Conservation (phyloP, 2,329 filamentous ascomycete genomes). For the Orbilia quercus region DNA sequence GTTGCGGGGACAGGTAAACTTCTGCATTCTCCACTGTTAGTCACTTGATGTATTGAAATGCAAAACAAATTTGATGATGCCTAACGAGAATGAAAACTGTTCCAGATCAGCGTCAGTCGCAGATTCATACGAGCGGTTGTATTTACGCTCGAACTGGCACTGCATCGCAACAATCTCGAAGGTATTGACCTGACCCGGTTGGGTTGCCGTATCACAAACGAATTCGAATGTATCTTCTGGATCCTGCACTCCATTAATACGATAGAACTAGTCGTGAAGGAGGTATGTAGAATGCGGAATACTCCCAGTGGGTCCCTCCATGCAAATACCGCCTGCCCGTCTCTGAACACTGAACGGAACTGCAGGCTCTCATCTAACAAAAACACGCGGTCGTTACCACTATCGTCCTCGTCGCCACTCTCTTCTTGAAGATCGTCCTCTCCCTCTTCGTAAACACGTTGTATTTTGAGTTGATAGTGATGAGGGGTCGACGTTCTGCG, state of each 20-base stretch:
- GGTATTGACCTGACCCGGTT: constrained; percentile 76
- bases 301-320: constrained; percentile 91
- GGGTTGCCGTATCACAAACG: constrained; percentile 82
- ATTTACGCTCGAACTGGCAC: constrained; percentile 98
- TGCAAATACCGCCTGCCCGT: constrained; percentile 86
- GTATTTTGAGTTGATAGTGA: constrained; percentile 96
- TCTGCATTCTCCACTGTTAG: not conserved
- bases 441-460: constrained; percentile 96
- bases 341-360: constrained; percentile 83
- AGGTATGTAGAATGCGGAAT: constrained; percentile 12
- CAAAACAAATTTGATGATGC: not conserved
- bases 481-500: constrained; percentile 93
- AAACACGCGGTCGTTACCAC: constrained; percentile 97
- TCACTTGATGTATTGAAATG: not conserved
- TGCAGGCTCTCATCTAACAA: constrained; percentile 91
- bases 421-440: constrained; percentile 93
- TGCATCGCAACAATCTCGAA: constrained; percentile 87
- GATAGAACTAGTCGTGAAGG: not conserved
- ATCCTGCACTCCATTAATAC: constrained; percentile 66
- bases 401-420: constrained; percentile 87
- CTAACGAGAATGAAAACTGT: constrained; percentile 77
- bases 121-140: constrained; percentile 79
- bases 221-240: constrained; percentile 97
- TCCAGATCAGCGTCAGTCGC: constrained; percentile 83
- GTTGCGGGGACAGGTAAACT: constrained; percentile 25